Percentiles rank a stretch among this genome's conserved stretches.
phyloP scores from a whole-genome alignment of 2,329 filamentous ascomycete genomes.

The Colletotrichum australisinense region DNA sequence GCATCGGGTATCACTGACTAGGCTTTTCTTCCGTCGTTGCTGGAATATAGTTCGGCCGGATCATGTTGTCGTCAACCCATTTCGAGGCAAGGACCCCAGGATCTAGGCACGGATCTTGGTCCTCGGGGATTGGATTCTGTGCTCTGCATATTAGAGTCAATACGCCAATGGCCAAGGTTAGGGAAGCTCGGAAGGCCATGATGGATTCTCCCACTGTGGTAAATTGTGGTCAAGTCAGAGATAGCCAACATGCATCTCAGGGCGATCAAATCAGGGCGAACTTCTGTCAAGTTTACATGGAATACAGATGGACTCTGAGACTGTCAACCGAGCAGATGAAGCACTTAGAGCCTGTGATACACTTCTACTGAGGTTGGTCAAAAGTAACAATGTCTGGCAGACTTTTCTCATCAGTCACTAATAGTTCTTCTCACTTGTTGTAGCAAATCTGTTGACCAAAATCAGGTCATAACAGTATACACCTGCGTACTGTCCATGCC shows the following conservation, averaged over 20 bases:
- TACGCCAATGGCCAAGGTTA: background rate
- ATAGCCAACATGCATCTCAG: background rate
- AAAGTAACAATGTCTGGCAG: no score
- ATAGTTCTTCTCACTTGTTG: background rate
- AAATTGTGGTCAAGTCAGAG: background rate
- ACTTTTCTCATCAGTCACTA: background rate
- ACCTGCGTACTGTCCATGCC: background rate
- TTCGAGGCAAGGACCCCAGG: background rate
- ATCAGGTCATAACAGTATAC: no score
- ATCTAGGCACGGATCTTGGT: background rate
- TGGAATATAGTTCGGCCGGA: constrained; percentile 1
- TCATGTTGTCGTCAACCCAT: background rate
- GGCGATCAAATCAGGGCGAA: background rate
- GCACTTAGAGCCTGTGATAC: no score
- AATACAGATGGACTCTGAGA: background rate
- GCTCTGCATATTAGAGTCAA: background rate
- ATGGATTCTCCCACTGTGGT: background rate
- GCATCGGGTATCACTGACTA: background rate
- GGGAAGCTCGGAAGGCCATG: background rate
- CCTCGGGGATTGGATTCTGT: background rate
- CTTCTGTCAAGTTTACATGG: background rate
- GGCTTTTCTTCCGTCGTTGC: background rate
- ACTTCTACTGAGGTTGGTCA: no score
- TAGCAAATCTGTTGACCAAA: background rate
- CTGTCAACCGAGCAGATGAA: background rate